Evolutionary conservation across 495 filamentous ascomycete species (phyloP).

Genomic region (Podospora tetraspora): DNA sequence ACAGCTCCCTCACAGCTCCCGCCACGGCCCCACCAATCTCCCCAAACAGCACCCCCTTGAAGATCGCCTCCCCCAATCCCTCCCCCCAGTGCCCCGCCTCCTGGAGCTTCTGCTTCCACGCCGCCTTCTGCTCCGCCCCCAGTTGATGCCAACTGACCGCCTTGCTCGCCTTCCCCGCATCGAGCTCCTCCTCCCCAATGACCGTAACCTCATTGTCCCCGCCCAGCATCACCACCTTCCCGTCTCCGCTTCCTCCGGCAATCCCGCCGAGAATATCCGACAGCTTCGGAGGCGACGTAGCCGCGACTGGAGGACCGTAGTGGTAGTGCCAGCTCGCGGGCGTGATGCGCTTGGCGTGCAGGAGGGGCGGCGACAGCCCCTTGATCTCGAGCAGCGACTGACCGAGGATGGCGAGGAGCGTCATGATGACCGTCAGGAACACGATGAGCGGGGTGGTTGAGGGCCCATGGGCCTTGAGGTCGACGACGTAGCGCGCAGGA

Average conservation of each 20-base stretch:
- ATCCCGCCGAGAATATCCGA: background rate
- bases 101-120: conserved; percentile 65
- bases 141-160: conserved; percentile 65
- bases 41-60: conserved; percentile 70
- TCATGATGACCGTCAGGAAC: conserved; percentile 43
- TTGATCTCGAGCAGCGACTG: conserved; percentile 65
- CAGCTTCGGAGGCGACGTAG: background rate
- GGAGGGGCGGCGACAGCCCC: conserved; percentile 52
- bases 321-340: conserved; percentile 25
- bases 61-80: conserved; percentile 64
- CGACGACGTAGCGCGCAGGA: conserved; percentile 61
- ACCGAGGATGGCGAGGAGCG: conserved; percentile 54
- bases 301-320: background rate
- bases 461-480: conserved; percentile 47
- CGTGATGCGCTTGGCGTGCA: conserved; percentile 37
- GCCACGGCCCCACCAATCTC: conserved; percentile 54
- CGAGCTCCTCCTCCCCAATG: conserved; percentile 38
- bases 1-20: conserved; percentile 3
- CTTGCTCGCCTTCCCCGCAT: conserved; percentile 37
- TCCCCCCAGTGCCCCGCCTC: conserved; percentile 68
- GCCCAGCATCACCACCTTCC: conserved; percentile 15
- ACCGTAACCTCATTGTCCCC: conserved; percentile 23
- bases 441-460: conserved; percentile 49
- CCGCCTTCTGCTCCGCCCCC: conserved; percentile 47
- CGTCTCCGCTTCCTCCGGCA: conserved; percentile 2